These are phyloP conservation scores for Solanum hybrid DNA, from an alignment of 305 asterid genomes.

Conservation along the genomic window DNA sequence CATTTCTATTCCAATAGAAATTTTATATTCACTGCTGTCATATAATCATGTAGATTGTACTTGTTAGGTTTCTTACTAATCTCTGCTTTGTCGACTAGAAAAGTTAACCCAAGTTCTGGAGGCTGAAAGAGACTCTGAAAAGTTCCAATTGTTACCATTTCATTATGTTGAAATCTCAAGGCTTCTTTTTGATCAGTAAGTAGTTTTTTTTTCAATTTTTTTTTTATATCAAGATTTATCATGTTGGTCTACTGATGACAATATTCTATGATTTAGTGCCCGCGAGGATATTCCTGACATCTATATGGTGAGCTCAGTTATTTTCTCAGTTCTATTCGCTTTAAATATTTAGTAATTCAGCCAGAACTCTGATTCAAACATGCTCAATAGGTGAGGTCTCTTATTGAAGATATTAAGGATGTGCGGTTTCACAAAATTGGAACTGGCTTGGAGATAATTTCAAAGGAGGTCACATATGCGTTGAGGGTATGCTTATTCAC, in stretches of 20 bases:
- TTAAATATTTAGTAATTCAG: background rate
- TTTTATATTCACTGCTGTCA: background rate
- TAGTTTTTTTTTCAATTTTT: background rate
- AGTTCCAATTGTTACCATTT: slow-evolving; percentile 83
- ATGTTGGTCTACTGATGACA: slow-evolving; percentile 7
- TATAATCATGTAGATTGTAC: background rate
- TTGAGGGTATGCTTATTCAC: slow-evolving; percentile 44
- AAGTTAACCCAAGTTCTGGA: slow-evolving; percentile 72
- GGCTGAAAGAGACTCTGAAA: slow-evolving; percentile 81
- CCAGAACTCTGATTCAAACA: slow-evolving; percentile 11
- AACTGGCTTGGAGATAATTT: slow-evolving; percentile 73
- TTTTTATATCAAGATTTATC: background rate
- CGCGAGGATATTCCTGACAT: slow-evolving; percentile 73
- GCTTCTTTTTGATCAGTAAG: slow-evolving; percentile 90
- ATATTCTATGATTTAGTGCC: slow-evolving; percentile 44
- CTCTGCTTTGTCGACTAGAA: slow-evolving; percentile 31
- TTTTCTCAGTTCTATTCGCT: background rate
- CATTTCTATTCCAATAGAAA: background rate
- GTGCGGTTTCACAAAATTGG: slow-evolving; percentile 93
- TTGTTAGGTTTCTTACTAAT: slow-evolving; percentile 5
- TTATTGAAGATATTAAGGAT: slow-evolving; percentile 89
- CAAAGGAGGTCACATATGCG: slow-evolving; percentile 63
- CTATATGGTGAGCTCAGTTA: slow-evolving; percentile 59
- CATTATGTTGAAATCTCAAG: slow-evolving; percentile 92
- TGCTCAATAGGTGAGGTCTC: slow-evolving; percentile 63